phyloP scores from a whole-genome alignment of 441 rosid species.

The Sinapis alba region DNA sequence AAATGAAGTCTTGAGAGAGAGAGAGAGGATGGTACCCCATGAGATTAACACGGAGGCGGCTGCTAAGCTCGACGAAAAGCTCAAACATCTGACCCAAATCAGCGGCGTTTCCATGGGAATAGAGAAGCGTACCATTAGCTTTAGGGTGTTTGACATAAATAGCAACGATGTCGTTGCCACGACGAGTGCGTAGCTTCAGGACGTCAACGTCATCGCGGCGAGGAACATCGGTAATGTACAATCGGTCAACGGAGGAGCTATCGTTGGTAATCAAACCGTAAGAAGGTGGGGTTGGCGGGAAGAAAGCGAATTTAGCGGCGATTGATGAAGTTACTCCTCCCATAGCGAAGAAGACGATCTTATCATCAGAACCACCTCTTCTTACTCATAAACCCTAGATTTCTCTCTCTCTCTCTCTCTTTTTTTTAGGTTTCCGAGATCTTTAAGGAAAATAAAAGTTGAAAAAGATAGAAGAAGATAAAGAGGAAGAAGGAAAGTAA shows the following conservation, averaged over 20 bases:
- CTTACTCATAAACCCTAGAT: conserved; percentile 36
- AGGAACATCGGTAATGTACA: conserved; percentile 60
- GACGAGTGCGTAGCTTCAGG: conserved; percentile 62
- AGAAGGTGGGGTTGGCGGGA: conserved; percentile 77
- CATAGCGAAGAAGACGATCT: conserved; percentile 36
- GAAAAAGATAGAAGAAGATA: conserved; percentile 14
- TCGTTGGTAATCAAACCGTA: conserved; percentile 53
- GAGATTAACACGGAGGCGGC: conserved; percentile 65
- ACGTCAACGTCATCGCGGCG: conserved; percentile 57
- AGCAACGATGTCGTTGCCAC: conserved; percentile 70
- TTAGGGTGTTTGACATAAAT: conserved; percentile 62
- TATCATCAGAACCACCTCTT: conserved; percentile 28
- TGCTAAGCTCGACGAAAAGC: conserved; percentile 67
- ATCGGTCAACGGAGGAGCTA: conserved; percentile 37
- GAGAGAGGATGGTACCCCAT: conserved; percentile 54
- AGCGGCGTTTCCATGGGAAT: conserved; percentile 82
- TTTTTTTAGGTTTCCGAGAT: conserved; percentile 31
- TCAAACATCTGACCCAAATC: conserved; percentile 84
- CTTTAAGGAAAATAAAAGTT: conserved; percentile 24
- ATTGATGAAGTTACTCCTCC: conserved; percentile 81
- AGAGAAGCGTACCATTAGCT: conserved; percentile 63
- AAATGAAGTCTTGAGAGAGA: not conserved
- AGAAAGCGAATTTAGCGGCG: conserved; percentile 82
- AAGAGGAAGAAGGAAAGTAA: not conserved
- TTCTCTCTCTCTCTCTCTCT: not conserved